Evolutionary conservation across 108 stramenopile species (phyloP).

Genomic region (Mediolabrus comicus): DNA sequence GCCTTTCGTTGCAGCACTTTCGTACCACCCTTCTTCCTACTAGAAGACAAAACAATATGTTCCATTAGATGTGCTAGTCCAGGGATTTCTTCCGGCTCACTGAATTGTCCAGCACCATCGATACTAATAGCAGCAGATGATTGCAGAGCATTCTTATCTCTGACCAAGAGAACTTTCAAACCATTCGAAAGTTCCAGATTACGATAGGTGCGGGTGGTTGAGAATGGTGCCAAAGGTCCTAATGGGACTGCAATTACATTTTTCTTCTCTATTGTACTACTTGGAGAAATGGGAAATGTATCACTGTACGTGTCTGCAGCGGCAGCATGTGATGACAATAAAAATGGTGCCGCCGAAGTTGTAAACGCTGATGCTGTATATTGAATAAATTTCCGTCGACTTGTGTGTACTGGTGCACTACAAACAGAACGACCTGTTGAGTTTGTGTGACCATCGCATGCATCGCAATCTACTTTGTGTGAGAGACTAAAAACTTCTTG

Average conservation of each 20-base stretch:
- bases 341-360: not conserved
- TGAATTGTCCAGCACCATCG: constrained; percentile 73
- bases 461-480: not conserved
- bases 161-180: constrained; percentile 59
- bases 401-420: not conserved
- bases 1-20: constrained; percentile 23
- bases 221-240: constrained; percentile 57
- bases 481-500: not conserved
- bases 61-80: constrained; percentile 82
- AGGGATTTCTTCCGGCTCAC: constrained; percentile 56
- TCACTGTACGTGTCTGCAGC: not conserved
- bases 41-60: constrained; percentile 65
- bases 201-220: constrained; percentile 58
- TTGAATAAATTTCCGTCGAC: constrained; percentile 23
- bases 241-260: constrained; percentile 27
- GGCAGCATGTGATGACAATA: not conserved
- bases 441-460: not conserved
- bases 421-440: not conserved
- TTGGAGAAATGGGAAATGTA: not conserved
- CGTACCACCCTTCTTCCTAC: constrained; percentile 10
- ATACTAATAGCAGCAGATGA: constrained; percentile 63
- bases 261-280: constrained; percentile 1
- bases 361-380: not conserved
- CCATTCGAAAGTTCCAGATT: constrained; percentile 62
- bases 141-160: constrained; percentile 43